phyloP scores from a whole-genome alignment of 2,329 filamentous ascomycete species.

The Fusarium papillatum region DNA sequence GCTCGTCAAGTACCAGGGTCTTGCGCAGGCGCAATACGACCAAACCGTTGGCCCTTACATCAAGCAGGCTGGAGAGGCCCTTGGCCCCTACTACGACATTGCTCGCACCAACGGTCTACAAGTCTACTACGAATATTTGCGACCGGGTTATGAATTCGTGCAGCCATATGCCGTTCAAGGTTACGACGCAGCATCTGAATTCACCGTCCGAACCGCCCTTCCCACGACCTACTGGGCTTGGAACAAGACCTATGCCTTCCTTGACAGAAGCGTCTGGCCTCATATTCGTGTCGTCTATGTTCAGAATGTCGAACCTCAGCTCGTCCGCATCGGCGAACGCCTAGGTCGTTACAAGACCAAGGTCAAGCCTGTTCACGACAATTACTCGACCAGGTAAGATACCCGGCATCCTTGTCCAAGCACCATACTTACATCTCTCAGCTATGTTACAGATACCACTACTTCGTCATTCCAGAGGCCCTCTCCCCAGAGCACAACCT shows the following conservation, averaged over 20 bases:
- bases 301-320: conserved; percentile 95
- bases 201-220: conserved; percentile 77
- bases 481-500: conserved; percentile 45
- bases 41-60: conserved; percentile 81
- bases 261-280: conserved; percentile 85
- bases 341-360: conserved; percentile 78
- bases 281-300: conserved; percentile 84
- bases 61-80: conserved; percentile 66
- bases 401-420: neutral
- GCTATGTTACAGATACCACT: conserved; percentile 41
- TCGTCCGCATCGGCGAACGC: conserved; percentile 91
- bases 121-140: conserved; percentile 78
- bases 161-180: conserved; percentile 80
- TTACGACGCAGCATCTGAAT: conserved; percentile 75
- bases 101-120: conserved; percentile 73
- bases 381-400: conserved; percentile 30
- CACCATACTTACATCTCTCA: conserved; percentile 25
- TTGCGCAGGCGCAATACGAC: conserved; percentile 77
- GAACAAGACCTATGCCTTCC: conserved; percentile 77
- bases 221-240: conserved; percentile 81
- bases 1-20: conserved; percentile 73
- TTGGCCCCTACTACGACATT: conserved; percentile 81
- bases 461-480: conserved; percentile 53
- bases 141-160: conserved; percentile 82
- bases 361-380: conserved; percentile 46